Evolutionary conservation across 495 filamentous ascomycete genomes (phyloP).

Genomic region (Chaetomium tenue): DNA sequence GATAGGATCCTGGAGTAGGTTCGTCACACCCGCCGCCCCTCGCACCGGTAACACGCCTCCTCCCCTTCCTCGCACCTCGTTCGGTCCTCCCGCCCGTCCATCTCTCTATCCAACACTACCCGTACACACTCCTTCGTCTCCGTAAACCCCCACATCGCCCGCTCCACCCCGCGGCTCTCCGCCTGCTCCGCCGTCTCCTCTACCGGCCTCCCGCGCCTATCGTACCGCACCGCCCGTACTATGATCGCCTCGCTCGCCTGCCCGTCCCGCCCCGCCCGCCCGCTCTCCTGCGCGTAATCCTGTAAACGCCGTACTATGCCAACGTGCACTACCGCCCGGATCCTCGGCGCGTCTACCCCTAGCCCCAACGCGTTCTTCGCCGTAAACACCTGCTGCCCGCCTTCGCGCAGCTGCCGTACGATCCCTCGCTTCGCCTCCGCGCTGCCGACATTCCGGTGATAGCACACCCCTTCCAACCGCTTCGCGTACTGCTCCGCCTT

Average conservation of each 20-base stretch:
- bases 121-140: not conserved
- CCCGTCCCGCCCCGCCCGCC: conserved; percentile 2
- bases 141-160: not conserved
- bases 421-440: not conserved
- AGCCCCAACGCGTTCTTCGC: not conserved
- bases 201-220: not conserved
- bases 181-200: conserved; percentile 3
- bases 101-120: not conserved
- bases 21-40: too few relatives aligned
- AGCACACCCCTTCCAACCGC: not conserved
- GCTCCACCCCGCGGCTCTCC: not conserved
- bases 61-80: not conserved
- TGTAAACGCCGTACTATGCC: not conserved
- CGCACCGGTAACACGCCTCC: conserved; percentile 4
- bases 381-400: not conserved
- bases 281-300: conserved; percentile 9
- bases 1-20: too few relatives aligned
- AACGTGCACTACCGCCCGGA: not conserved
- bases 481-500: not conserved
- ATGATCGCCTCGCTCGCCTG: not conserved
- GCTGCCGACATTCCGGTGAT: not conserved
- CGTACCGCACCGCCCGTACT: not conserved
- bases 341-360: not conserved
- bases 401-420: not conserved
- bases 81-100: not conserved